Percentiles rank a stretch among this genome's conserved stretches.
phyloP scores from a whole-genome alignment of 1,284 basidiomycete genomes.

The Wallemia mellicola region DNA sequence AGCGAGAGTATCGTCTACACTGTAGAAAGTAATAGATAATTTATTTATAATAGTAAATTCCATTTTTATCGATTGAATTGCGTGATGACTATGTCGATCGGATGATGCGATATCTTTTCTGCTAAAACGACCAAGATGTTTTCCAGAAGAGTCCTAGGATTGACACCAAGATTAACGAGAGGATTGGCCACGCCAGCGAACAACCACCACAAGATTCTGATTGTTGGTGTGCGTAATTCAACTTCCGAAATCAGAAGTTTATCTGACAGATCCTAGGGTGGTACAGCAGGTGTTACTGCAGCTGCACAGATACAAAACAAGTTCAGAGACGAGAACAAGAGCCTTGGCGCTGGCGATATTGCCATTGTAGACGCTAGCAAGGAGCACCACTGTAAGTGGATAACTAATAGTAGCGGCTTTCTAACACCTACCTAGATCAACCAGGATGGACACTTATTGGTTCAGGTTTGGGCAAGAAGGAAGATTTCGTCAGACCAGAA shows the following conservation, averaged over 20 bases:
- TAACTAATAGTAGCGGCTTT: slow-evolving; percentile 40
- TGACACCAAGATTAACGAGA: not conserved
- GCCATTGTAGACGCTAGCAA: slow-evolving; percentile 35
- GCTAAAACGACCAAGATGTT: not conserved
- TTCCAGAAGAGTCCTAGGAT: not conserved
- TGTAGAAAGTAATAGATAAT: too few relatives aligned
- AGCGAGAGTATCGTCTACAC: too few relatives aligned
- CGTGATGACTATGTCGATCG: too few relatives aligned
- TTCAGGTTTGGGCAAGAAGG: slow-evolving; percentile 35
- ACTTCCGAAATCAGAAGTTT: not conserved
- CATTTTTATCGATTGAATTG: not conserved
- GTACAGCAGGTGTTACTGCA: slow-evolving; percentile 13
- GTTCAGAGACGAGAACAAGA: slow-evolving; percentile 36
- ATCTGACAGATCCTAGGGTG: slow-evolving; percentile 6
- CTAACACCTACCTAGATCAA: slow-evolving; percentile 1
- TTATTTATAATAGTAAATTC: too few relatives aligned
- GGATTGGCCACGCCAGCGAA: not conserved
- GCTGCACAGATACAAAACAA: slow-evolving; percentile 26
- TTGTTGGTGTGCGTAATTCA: slow-evolving; percentile 10
- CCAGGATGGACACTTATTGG: slow-evolving; percentile 54
- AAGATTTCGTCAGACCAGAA: slow-evolving; percentile 39
- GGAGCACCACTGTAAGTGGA: slow-evolving; percentile 17
- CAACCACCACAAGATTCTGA: slow-evolving; percentile 10
- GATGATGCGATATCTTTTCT: not conserved
- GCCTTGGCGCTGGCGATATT: slow-evolving; percentile 40